Conservation (phyloP, 148 eudicot genomes). For the Hydrangea macrophylla region DNA sequence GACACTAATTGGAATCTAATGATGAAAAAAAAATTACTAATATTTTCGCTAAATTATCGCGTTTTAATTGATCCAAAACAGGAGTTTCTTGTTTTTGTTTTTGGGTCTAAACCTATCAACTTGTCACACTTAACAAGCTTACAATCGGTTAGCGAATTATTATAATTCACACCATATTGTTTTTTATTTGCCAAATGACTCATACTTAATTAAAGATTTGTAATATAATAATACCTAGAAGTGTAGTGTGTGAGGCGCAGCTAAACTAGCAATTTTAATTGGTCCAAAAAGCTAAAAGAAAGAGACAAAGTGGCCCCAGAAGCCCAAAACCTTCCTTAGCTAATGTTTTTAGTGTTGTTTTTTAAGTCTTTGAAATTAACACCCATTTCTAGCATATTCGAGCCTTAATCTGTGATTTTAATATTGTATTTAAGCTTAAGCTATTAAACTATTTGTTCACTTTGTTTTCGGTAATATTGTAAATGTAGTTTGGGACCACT, state of each 20-base stretch:
- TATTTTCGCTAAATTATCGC: no score
- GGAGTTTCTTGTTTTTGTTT: no score
- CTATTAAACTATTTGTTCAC: background rate
- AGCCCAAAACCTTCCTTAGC: background rate
- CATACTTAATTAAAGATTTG: no score
- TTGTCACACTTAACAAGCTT: no score
- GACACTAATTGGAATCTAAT: background rate
- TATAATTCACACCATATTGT: no score
- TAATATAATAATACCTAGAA: background rate
- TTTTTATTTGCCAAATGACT: no score
- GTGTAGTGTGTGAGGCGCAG: background rate
- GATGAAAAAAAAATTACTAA: background rate
- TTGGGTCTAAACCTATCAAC: no score
- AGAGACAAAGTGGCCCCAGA: conserved; percentile 7
- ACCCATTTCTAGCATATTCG: background rate
- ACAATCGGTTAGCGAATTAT: no score
- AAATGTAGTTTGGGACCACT: background rate
- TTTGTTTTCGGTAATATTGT: background rate
- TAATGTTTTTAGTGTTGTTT: conserved; percentile 6
- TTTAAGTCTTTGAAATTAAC: conserved; percentile 4
- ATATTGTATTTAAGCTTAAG: background rate
- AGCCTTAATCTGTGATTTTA: background rate
- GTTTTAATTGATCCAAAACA: no score
- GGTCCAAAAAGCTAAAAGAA: background rate
- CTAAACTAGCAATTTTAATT: background rate